Evolutionary conservation across 1,284 basidiomycete genomes (phyloP), one percentile per base, ranked within the genome.

Genomic region (Hemileia vastatrix): DNA sequence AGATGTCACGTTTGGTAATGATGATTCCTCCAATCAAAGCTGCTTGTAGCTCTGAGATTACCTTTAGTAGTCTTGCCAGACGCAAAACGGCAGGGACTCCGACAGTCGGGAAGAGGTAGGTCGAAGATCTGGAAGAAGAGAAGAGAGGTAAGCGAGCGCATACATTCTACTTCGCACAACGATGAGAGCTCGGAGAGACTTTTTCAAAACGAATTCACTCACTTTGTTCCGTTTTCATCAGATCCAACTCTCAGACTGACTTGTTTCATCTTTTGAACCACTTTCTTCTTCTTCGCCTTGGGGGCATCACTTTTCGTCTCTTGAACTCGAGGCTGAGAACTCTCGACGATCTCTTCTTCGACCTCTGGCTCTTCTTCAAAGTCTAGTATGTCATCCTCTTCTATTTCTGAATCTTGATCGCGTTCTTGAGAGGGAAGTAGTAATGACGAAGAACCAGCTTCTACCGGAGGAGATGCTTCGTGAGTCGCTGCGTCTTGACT

Each of bases 1-100:
- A 73, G 13, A 73, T 60, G 47, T 71, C 69, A 1, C 72, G 68
- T 24, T n/a, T 50, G n/a, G 36, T 40, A 15, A 40, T 40, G 36
- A 11, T 40, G 15, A 40, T 40, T 40, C 36, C 36, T 11, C 11
- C 36, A 11, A 40, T 15, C 11, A 40, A 15, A 40, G 36, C 36
- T 11, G 36, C 36, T 40, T 40, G 36, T 15, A 40, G 8, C 15
- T 40, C 36, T 15, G 15, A 40, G 36, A 40, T 15, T 15, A 40
- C 36, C 15, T 40, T 40, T 9, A 40, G 36, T 9, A 40, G 36
- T 40, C 36, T 40, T 9, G 36, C 36, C 11, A 40, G 36, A 15
- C 36, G 36, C 15, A 40, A 15, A 40, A 15, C 8, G 15, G 36
- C 8, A 40, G 36, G 9, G 8, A 40, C 11, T 40, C 11, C 8